Evolutionary conservation across 176 grass and related monocot genomes (phyloP), one percentile per base, ranked within the genome.

Genomic region (Otatea glauca): DNA sequence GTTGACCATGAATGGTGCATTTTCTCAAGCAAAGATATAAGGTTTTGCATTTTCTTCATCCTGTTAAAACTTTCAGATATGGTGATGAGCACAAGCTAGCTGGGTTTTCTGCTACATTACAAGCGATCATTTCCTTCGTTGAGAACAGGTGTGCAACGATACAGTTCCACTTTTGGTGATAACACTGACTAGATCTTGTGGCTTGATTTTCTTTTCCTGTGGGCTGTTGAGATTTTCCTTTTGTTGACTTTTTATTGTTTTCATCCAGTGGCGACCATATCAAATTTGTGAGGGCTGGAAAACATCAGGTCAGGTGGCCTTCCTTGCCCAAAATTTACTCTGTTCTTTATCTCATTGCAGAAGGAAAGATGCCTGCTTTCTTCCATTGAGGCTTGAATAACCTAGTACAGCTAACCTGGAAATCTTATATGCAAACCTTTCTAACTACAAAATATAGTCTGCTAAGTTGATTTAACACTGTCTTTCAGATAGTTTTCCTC

Each of bases 41-140:
- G 17, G 6, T 32, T 25, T 8, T 65, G 51, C 14, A 16, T 25
- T 7, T 49, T 61, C 24, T 15, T 81, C 1, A 7, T 79, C n/a
- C 66, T 51, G 10, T 42, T 50, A 6, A 6, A 42, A 78, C 68
- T 72, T 92, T 83, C 76, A 98, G 96, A 81, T 99, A 99, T 74
- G 96, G 96, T 14, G 93, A 99, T 70, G 93, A 99, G 83, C 96
- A 99, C 81, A 99, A 92, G 86, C 86, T 99, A 76, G 96, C 96
- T n/a, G 96, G 96, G 75, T 99, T 99, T 78, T 94, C 93, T 78
- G 96, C 96, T 79, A 99, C 96, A 13, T 76, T 99, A 83, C 96
- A 99, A 83, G 93, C 96, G 21, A 99, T 99, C 41, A 92, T 99
- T 88, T 96, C 96, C 61, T 96, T 96, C 80, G 93, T 99, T 5